Conservation (phyloP, 2,329 filamentous ascomycete species). For the Fusarium globosum region DNA sequence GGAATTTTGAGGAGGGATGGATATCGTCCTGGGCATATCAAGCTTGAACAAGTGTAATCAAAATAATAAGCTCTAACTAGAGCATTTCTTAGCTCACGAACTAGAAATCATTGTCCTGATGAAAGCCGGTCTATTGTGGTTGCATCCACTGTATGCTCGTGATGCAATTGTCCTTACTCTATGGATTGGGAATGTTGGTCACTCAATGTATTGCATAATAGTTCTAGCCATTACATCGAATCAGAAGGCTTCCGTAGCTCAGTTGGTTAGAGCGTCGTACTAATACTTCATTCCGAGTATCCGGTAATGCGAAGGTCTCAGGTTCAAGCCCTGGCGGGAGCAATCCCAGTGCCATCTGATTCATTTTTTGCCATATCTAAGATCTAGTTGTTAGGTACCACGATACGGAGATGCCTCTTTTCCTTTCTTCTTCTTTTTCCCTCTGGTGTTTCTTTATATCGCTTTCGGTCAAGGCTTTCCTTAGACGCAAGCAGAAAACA, state of each 20-base stretch:
- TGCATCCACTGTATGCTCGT: background rate
- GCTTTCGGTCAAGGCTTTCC: background rate
- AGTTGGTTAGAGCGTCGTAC: slow-evolving; percentile 49
- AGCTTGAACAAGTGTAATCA: background rate
- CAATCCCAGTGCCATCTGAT: slow-evolving; percentile 39
- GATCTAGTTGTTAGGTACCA: background rate
- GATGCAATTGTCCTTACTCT: background rate
- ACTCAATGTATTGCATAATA: background rate
- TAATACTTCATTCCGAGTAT: slow-evolving; percentile 43
- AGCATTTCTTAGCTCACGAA: background rate
- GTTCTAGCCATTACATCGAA: background rate
- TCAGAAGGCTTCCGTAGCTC: slow-evolving; percentile 47
- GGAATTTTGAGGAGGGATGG: background rate
- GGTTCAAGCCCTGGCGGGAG: slow-evolving; percentile 49
- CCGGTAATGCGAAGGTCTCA: slow-evolving; percentile 47
- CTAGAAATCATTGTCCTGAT: slow-evolving; percentile 10
- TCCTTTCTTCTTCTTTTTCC: background rate
- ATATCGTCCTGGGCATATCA: background rate
- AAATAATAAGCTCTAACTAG: background rate
- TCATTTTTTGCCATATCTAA: slow-evolving; percentile 10
- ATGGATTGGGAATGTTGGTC: rapidly evolving
- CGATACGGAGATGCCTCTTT: background rate
- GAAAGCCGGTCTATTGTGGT: background rate
- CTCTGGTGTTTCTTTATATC: background rate
- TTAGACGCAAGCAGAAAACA: background rate